These are phyloP conservation scores for Crataegus laevigata DNA, from an alignment of 306 rosid species.

Conservation along the genomic window DNA sequence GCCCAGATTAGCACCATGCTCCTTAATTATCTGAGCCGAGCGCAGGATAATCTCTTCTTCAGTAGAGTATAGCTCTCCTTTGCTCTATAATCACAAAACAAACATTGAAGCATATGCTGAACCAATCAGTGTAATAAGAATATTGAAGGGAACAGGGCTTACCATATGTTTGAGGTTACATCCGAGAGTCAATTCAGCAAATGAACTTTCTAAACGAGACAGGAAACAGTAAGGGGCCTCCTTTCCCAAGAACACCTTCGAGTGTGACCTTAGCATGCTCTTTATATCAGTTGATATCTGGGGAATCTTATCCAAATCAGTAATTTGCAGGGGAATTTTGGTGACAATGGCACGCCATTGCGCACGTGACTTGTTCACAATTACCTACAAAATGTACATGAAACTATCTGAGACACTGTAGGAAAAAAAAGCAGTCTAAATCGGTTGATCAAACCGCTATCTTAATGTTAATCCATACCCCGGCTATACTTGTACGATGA, in stretches of 20 bases:
- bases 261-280: conserved; percentile 57
- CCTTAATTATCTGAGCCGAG: conserved; percentile 56
- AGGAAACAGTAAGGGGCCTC: conserved; percentile 79
- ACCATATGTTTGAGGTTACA: conserved; percentile 86
- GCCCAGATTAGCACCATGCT: conserved; percentile 57
- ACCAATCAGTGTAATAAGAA: background rate
- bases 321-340: conserved; percentile 62
- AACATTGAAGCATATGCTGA: background rate
- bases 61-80: conserved; percentile 53
- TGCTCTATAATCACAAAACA: conserved; percentile 33
- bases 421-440: background rate
- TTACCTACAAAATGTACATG: conserved; percentile 42
- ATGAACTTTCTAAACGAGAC: conserved; percentile 58
- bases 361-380: conserved; percentile 89
- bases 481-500: background rate
- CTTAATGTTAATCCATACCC: background rate
- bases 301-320: conserved; percentile 57
- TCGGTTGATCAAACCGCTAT: background rate
- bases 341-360: conserved; percentile 52
- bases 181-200: conserved; percentile 69
- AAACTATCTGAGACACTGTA: background rate
- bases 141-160: conserved; percentile 6
- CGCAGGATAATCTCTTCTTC: conserved; percentile 72
- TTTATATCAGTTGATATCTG: conserved; percentile 53
- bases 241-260: conserved; percentile 67